phyloP scores from a whole-genome alignment of 192 early-diverging fungal species.

The Diversispora eburnea region DNA sequence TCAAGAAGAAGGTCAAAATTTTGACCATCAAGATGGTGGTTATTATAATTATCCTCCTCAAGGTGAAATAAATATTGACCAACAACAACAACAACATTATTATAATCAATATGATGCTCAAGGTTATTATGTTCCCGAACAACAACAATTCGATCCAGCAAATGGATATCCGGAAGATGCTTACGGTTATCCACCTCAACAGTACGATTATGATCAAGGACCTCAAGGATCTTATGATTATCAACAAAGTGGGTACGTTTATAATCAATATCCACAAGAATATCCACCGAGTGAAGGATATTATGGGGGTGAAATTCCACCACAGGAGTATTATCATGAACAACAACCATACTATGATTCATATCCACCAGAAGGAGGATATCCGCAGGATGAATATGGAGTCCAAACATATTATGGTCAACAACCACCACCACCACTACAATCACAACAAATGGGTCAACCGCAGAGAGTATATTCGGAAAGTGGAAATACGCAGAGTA shows the following conservation, averaged over 20 bases:
- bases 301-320: conserved; percentile 30
- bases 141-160: neutral
- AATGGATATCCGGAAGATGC: neutral
- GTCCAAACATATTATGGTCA: conserved; percentile 19
- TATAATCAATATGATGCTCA: neutral
- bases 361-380: conserved; percentile 31
- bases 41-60: neutral
- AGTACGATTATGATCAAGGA: neutral
- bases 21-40: neutral
- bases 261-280: conserved; percentile 36
- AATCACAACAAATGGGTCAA: conserved; percentile 11
- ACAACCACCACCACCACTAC: conserved; percentile 19
- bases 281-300: conserved; percentile 32
- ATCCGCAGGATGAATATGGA: conserved; percentile 34
- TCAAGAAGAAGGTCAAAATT: neutral
- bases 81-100: neutral
- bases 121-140: neutral
- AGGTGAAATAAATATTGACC: neutral
- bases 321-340: conserved; percentile 33
- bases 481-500: neutral
- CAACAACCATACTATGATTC: conserved; percentile 16
- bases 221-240: neutral
- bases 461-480: neutral
- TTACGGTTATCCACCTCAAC: conserved; percentile 8
- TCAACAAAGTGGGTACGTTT: conserved; percentile 34